Evolutionary conservation across 192 early-diverging fungal genomes (phyloP).

Genomic region (Backusella tarrabulga): DNA sequence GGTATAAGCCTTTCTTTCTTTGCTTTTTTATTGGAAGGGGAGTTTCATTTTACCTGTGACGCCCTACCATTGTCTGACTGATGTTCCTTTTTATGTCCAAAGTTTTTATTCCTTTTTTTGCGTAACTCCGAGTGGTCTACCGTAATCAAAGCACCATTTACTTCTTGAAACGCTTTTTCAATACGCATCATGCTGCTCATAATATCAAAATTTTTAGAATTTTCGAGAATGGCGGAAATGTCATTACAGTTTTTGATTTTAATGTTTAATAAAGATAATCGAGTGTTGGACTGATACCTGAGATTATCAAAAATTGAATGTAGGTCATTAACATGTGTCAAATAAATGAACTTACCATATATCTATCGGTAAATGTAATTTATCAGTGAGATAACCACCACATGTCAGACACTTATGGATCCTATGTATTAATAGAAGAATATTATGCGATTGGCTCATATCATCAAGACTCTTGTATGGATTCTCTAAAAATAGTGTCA

Average conservation of each 20-base stretch:
- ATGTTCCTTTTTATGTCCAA: not conserved
- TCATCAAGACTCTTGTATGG: not conserved
- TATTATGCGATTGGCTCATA: not conserved
- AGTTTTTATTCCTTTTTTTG: not conserved
- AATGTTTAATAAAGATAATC: not conserved
- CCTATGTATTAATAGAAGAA: not conserved
- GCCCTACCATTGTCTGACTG: not conserved
- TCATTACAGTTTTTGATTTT: slow-evolving; percentile 8
- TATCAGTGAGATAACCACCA: not conserved
- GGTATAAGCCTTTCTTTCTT: not conserved
- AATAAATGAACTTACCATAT: slow-evolving; percentile 3
- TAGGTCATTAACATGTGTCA: no score
- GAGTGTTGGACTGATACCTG: slow-evolving; percentile 14
- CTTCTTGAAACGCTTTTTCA: not conserved
- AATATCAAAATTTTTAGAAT: not conserved
- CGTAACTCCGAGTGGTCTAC: not conserved
- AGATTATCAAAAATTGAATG: no score
- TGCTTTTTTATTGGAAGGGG: not conserved
- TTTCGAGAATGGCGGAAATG: not conserved
- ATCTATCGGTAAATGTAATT: slow-evolving; percentile 1
- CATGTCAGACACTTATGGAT: not conserved
- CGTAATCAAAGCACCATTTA: not conserved
- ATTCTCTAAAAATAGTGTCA: not conserved
- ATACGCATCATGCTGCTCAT: not conserved
- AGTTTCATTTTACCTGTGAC: slow-evolving; percentile 19